Evolutionary conservation across 805 yeast genomes (phyloP).

Genomic region (Starmerella vitae): DNA sequence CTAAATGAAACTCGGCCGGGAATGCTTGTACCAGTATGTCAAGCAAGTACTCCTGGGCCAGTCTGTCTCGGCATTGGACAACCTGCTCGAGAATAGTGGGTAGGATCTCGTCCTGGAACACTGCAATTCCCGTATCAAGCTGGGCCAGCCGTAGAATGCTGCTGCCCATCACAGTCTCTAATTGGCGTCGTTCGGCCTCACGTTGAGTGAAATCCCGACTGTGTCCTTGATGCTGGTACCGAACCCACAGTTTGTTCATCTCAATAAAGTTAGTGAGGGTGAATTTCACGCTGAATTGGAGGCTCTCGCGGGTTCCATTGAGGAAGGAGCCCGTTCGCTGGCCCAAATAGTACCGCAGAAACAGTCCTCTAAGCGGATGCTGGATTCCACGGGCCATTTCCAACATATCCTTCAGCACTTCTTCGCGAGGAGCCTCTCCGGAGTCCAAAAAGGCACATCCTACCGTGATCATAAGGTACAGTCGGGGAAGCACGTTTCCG

Average conservation of each 20-base stretch:
- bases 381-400: slow-evolving; percentile 98
- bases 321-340: slow-evolving; percentile 64
- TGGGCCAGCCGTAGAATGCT: slow-evolving; percentile 82
- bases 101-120: slow-evolving; percentile 39
- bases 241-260: slow-evolving; percentile 96
- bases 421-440: slow-evolving; percentile 66
- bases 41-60: slow-evolving; percentile 83
- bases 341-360: slow-evolving; percentile 73
- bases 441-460: slow-evolving; percentile 79
- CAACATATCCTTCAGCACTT: slow-evolving; percentile 86
- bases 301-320: slow-evolving; percentile 28
- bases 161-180: slow-evolving; percentile 84
- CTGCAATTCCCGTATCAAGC: slow-evolving; percentile 45
- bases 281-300: slow-evolving; percentile 61
- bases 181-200: slow-evolving; percentile 66
- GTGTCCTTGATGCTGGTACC: slow-evolving; percentile 92
- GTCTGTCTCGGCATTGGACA: slow-evolving; percentile 76
- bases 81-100: slow-evolving; percentile 81
- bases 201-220: slow-evolving; percentile 66
- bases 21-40: slow-evolving; percentile 90
- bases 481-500: slow-evolving; percentile 76
- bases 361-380: slow-evolving; percentile 84
- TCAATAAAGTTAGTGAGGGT: slow-evolving; percentile 80
- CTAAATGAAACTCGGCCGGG: slow-evolving; percentile 81
- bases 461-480: slow-evolving; percentile 88